Conservation (phyloP, 169 alveolate species). For the Plasmodium berghei region DNA sequence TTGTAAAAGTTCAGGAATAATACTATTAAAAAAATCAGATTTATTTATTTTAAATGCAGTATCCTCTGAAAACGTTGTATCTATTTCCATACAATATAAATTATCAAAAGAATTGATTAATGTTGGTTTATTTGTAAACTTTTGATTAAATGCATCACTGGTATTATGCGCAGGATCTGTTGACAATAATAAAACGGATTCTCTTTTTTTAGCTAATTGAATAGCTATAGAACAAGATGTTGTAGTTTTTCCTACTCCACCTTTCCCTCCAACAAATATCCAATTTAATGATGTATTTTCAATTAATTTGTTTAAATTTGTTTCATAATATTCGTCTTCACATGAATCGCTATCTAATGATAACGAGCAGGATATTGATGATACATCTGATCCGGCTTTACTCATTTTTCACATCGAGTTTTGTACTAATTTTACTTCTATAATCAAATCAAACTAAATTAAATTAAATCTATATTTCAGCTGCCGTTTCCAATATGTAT, state of each 20-base stretch:
- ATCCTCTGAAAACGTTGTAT: constrained; percentile 87
- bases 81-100: constrained; percentile 97
- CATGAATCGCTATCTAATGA: constrained; percentile 27
- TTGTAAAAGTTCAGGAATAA: constrained; percentile 93
- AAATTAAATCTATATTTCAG: too few species aligned
- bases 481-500: too few species aligned
- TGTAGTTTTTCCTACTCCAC: constrained; percentile 99
- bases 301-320: constrained; percentile 35
- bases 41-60: constrained; percentile 86
- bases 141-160: constrained; percentile 98
- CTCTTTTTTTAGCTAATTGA: constrained; percentile 93
- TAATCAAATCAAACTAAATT: too few species aligned
- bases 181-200: constrained; percentile 95
- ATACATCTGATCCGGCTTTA: constrained; percentile 11
- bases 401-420: constrained; percentile 9
- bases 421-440: not conserved
- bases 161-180: constrained; percentile 99
- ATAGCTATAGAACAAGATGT: constrained; percentile 97
- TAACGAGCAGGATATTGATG: constrained; percentile 35
- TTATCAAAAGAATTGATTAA: constrained; percentile 95
- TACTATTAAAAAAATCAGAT: constrained; percentile 78
- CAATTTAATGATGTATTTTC: constrained; percentile 92
- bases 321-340: constrained; percentile 42
- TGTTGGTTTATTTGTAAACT: constrained; percentile 94
- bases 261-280: constrained; percentile 99